Evolutionary conservation across 495 filamentous ascomycete genomes (phyloP), one percentile per base, ranked within the genome.

Genomic region (Jackrogersella minutella): DNA sequence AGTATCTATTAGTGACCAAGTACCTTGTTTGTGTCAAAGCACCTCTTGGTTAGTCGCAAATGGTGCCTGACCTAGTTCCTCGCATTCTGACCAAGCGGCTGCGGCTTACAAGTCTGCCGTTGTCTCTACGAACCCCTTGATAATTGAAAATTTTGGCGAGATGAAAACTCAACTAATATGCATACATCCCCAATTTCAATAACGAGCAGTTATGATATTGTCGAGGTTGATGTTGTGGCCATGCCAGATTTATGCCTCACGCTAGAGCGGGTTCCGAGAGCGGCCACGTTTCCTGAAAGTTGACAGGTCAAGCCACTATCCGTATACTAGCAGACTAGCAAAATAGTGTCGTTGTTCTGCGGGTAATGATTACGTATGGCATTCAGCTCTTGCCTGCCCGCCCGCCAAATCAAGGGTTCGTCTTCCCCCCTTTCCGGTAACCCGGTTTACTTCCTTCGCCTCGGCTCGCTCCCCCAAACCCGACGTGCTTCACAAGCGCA

Each of bases 371-470:
- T 28, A 22, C 49, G 26, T 30, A n/a, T n/a, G n/a, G n/a, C n/a
- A n/a, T n/a, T n/a, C n/a, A n/a, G n/a, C n/a, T n/a, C n/a, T n/a
- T n/a, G n/a, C n/a, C n/a, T n/a, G n/a, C n/a, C n/a, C n/a, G n/a
- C n/a, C n/a, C n/a, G n/a, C n/a, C n/a, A n/a, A n/a, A n/a, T n/a
- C n/a, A n/a, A n/a, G n/a, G n/a, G n/a, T 28, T 51, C 47, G 33
- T 34, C 28, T 34, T 11, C 7, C 30, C 49, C 30, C 49, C 49
- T 52, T 52, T 37, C 49, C 49, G 17, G 30, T 24, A 36, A 52
- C 30, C 30, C 28, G 49, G 49, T 36, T 52, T 33, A 31, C 10
- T 7, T 31, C 26, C 9, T 26, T 30, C 26, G 13, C 10, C 44
- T 26, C 7, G 24, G 44, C 8, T 19, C 8, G 26, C 26, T 31